These are phyloP conservation scores for Phytophthora sojae DNA, from an alignment of 352 stramenopile species.

Conservation along the genomic window DNA sequence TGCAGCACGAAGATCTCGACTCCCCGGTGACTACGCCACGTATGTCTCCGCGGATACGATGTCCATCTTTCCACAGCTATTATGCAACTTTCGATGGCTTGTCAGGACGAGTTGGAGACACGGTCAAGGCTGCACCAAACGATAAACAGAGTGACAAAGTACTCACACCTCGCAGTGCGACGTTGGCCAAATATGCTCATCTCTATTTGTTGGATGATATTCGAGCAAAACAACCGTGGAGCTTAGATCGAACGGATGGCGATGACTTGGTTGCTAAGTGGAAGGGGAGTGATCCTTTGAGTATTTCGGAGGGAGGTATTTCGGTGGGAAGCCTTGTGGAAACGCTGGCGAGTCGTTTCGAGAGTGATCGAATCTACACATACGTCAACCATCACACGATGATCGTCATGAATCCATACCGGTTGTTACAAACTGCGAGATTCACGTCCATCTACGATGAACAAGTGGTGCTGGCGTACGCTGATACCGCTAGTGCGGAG, in stretches of 20 bases:
- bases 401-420: constrained; percentile 76
- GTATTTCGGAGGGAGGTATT: constrained; percentile 6
- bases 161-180: constrained; percentile 72
- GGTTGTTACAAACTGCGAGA: constrained; percentile 72
- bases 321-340: constrained; percentile 25
- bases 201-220: constrained; percentile 76
- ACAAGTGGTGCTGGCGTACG: constrained; percentile 74
- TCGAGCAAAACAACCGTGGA: constrained; percentile 64
- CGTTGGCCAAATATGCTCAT: constrained; percentile 81
- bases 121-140: constrained; percentile 4
- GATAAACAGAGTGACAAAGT: constrained; percentile 8
- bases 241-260: constrained; percentile 44
- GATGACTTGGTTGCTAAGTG: constrained; percentile 51
- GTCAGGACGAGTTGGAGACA: constrained; percentile 19
- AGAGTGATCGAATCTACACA: constrained; percentile 64
- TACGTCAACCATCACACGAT: constrained; percentile 70
- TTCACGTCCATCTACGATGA: constrained; percentile 90
- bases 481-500: constrained; percentile 50
- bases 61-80: constrained; percentile 77
- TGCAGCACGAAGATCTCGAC: constrained; percentile 16
- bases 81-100: constrained; percentile 78
- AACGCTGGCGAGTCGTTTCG: constrained; percentile 49
- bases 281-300: neutral
- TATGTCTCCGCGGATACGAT: constrained; percentile 49
- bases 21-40: constrained; percentile 17